Evolutionary conservation across 441 rosid genomes (phyloP).

Genomic region (Raphanus hybrid): DNA sequence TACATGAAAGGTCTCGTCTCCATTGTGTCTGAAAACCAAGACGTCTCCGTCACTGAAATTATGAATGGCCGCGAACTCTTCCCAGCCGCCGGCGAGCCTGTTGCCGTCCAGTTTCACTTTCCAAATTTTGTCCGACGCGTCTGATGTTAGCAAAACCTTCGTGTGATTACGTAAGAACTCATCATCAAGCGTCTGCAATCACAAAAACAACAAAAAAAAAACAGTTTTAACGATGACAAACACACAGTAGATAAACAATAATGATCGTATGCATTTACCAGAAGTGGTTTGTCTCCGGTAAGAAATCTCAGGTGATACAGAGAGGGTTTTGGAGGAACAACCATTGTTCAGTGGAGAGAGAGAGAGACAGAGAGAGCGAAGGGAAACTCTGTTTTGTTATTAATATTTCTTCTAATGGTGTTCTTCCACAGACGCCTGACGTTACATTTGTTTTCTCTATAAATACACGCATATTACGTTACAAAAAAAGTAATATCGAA

Average conservation of each 20-base stretch:
- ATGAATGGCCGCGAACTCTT: slow-evolving; percentile 29
- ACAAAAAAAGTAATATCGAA: no score
- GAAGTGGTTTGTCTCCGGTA: slow-evolving; percentile 29
- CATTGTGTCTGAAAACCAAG: slow-evolving; percentile 26
- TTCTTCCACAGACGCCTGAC: no score
- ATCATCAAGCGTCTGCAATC: slow-evolving; percentile 22
- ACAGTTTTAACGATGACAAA: background rate
- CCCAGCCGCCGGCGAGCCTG: slow-evolving; percentile 36
- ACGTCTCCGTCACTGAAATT: slow-evolving; percentile 21
- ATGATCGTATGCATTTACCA: background rate
- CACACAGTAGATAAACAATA: background rate
- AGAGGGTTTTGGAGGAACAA: slow-evolving; percentile 12
- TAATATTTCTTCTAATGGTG: no score
- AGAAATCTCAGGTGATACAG: background rate
- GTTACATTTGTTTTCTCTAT: no score
- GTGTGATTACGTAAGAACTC: slow-evolving; percentile 21
- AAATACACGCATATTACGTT: no score
- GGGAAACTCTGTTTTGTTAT: no score
- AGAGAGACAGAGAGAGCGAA: background rate
- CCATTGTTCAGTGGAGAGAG: slow-evolving; percentile 28
- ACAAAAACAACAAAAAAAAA: background rate
- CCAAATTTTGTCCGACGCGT: slow-evolving; percentile 12
- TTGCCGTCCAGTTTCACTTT: slow-evolving; percentile 24
- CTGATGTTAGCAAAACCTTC: slow-evolving; percentile 29
- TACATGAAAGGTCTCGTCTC: slow-evolving; percentile 33